These are phyloP conservation scores for Astrocystis sublimbata DNA, from an alignment of 495 filamentous ascomycete species.

Conservation along the genomic window DNA sequence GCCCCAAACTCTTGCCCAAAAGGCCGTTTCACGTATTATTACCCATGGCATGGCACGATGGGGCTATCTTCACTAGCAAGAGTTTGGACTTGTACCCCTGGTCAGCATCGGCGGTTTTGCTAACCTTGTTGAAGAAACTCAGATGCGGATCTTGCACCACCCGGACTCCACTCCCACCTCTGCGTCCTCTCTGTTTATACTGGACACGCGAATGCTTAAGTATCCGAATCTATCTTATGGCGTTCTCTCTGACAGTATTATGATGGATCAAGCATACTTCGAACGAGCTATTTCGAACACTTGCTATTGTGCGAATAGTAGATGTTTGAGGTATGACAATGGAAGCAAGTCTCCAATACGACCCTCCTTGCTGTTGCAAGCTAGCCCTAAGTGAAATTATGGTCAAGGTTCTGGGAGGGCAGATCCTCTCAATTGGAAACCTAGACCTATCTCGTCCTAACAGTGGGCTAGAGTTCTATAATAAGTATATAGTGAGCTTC, in stretches of 20 bases:
- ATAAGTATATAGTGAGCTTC: neutral
- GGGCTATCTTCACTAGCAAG: neutral
- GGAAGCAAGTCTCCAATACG: neutral
- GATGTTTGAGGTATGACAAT: neutral
- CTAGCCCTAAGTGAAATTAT: neutral
- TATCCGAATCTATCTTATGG: too few species aligned
- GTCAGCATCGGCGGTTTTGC: neutral
- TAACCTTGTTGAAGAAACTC: conserved; percentile 16
- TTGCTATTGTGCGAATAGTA: neutral
- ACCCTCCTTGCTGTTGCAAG: neutral
- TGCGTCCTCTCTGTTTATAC: too few species aligned
- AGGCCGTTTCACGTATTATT: conserved; percentile 1
- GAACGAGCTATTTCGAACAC: too few species aligned
- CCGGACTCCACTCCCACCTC: neutral
- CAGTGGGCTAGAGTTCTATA: neutral
- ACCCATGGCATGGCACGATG: conserved; percentile 1
- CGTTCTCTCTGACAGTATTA: too few species aligned
- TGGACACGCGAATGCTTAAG: too few species aligned
- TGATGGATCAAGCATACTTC: too few species aligned
- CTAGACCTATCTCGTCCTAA: neutral
- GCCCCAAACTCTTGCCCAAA: neutral
- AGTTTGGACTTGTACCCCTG: conserved; percentile 1
- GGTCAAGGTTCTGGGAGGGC: neutral
- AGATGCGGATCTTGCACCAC: conserved; percentile 18
- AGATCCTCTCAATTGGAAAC: neutral